These are phyloP conservation scores for Apiospora marii DNA, from an alignment of 2,329 filamentous ascomycete species.

Conservation along the genomic window DNA sequence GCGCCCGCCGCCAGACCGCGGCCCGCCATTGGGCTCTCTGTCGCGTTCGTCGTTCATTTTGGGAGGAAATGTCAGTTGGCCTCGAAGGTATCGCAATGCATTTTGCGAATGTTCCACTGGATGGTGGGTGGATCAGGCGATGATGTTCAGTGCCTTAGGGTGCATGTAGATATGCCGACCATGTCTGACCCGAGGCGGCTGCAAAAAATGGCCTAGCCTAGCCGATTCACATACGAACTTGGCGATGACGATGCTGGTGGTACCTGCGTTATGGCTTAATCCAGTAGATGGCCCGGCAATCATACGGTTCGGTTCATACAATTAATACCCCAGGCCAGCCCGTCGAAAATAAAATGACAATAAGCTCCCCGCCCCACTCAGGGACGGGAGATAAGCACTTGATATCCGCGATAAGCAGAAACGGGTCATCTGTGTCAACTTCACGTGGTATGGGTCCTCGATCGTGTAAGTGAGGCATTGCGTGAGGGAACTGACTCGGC, in stretches of 20 bases:
- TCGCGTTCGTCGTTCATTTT: constrained; percentile 20
- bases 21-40: constrained; percentile 5
- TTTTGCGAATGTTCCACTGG: constrained; percentile 5
- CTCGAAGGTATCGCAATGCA: constrained; percentile 13
- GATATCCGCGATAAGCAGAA: constrained; percentile 7
- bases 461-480: constrained; percentile 18
- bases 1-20: constrained; percentile 19
- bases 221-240: not conserved
- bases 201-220: constrained; percentile 2
- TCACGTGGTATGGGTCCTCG: constrained; percentile 8
- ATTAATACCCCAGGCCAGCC: constrained; percentile 6
- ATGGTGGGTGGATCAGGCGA: not conserved
- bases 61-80: not conserved
- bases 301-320: not conserved
- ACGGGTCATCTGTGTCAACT: constrained; percentile 17
- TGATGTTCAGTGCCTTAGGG: not conserved
- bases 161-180: no score
- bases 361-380: constrained; percentile 12
- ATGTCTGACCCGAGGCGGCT: not conserved
- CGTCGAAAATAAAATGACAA: constrained; percentile 20
- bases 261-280: constrained; percentile 23
- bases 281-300: constrained; percentile 8
- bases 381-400: constrained; percentile 4
- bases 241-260: constrained; percentile 24
- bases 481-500: constrained; percentile 4